Conservation (phyloP, 495 filamentous ascomycete species). For the Aspergillus affinis region DNA sequence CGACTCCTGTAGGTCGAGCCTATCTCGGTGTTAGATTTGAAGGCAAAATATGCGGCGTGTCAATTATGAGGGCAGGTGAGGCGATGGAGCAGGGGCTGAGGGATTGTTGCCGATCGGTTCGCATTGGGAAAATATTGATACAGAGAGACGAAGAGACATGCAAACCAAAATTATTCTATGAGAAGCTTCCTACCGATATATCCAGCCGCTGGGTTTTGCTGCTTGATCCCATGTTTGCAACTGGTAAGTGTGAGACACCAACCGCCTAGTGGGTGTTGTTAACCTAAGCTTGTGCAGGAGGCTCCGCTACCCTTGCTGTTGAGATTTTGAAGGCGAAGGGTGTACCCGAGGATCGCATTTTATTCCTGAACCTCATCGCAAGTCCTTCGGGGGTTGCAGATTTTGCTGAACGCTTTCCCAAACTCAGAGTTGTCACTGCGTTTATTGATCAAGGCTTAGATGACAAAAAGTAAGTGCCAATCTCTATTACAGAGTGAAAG, state of each 20-base stretch:
- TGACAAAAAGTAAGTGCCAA: slow-evolving; percentile 81
- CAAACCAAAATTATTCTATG: slow-evolving; percentile 90
- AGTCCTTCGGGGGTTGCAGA: slow-evolving; percentile 88
- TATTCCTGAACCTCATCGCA: slow-evolving; percentile 95
- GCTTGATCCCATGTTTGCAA: slow-evolving; percentile 98
- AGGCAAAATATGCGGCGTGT: slow-evolving; percentile 97
- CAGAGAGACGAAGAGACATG: slow-evolving; percentile 95
- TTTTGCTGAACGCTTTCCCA: slow-evolving; percentile 91
- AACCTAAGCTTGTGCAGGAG: slow-evolving; percentile 54
- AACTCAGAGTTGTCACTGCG: slow-evolving; percentile 88
- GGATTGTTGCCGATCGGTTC: slow-evolving; percentile 93
- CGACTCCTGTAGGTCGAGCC: slow-evolving; percentile 83
- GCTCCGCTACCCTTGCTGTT: slow-evolving; percentile 94
- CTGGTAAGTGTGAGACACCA: slow-evolving; percentile 58
- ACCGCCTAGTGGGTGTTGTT: background rate
- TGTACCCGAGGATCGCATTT: slow-evolving; percentile 90
- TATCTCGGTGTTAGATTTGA: slow-evolving; percentile 94
- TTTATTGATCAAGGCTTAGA: slow-evolving; percentile 94
- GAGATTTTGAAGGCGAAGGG: slow-evolving; percentile 85
- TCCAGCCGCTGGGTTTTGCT: slow-evolving; percentile 88
- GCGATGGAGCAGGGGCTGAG: slow-evolving; percentile 97
- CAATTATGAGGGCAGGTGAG: slow-evolving; percentile 97
- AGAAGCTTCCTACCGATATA: slow-evolving; percentile 94
- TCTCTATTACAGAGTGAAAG: background rate
- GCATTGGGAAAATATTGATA: slow-evolving; percentile 98